phyloP scores from a whole-genome alignment of 2,329 filamentous ascomycete genomes.

The Penicillium glabrum region DNA sequence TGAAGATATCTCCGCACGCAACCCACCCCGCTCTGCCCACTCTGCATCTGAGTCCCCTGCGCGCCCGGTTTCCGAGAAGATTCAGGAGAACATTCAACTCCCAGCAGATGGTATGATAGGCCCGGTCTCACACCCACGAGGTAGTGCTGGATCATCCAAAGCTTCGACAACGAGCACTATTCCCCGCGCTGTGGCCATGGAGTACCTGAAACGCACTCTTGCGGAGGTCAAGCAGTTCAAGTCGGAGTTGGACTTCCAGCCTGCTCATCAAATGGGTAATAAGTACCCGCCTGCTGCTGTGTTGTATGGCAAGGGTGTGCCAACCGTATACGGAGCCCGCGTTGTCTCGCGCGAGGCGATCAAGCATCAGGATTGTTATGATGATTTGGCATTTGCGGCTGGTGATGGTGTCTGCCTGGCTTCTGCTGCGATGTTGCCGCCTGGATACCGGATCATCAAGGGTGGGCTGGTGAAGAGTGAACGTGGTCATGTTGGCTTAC shows the following conservation, averaged over 20 bases:
- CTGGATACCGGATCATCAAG: slow-evolving; percentile 71
- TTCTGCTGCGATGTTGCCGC: slow-evolving; percentile 78
- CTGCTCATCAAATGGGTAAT: slow-evolving; percentile 63
- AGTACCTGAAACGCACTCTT: slow-evolving; percentile 75
- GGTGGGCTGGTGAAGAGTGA: slow-evolving; percentile 77
- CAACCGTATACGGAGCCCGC: slow-evolving; percentile 79
- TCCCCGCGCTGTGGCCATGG: slow-evolving; percentile 54
- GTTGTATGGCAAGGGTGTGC: slow-evolving; percentile 82
- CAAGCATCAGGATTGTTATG: slow-evolving; percentile 73
- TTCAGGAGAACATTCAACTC: slow-evolving; percentile 24
- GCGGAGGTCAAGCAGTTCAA: slow-evolving; percentile 73
- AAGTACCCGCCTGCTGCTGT: slow-evolving; percentile 77
- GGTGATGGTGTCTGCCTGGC: slow-evolving; percentile 90
- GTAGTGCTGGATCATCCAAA: slow-evolving; percentile 27
- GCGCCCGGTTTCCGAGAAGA: slow-evolving; percentile 6
- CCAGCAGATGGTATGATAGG: slow-evolving; percentile 32
- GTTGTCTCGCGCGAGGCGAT: slow-evolving; percentile 74
- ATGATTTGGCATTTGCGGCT: slow-evolving; percentile 80
- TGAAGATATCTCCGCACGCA: slow-evolving; percentile 4
- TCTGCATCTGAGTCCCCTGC: neutral
- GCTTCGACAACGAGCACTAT: slow-evolving; percentile 44
- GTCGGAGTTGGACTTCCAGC: slow-evolving; percentile 64
- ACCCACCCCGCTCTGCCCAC: neutral
- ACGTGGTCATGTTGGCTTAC: slow-evolving; percentile 79
- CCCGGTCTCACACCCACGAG: slow-evolving; percentile 24